These are phyloP conservation scores for Thalassiosira gravida DNA, from an alignment of 352 stramenopile species.

Conservation along the genomic window DNA sequence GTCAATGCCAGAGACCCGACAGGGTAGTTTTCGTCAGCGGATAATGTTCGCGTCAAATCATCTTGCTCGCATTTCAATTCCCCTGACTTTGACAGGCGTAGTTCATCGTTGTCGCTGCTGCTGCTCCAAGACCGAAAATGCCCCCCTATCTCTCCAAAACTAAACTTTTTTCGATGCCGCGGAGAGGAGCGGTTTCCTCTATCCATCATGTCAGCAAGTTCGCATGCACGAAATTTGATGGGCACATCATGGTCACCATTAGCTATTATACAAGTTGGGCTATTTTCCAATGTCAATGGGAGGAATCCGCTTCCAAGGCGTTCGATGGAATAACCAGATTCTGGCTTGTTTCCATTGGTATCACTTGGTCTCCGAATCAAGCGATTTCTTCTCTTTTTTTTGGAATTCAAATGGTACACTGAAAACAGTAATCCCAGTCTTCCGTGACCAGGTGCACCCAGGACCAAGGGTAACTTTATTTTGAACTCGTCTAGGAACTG, in stretches of 20 bases:
- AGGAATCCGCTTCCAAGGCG: constrained; percentile 77
- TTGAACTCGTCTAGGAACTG: constrained; percentile 84
- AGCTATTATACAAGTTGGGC: constrained; percentile 62
- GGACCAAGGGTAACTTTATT: constrained; percentile 72
- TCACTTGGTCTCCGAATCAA: constrained; percentile 25
- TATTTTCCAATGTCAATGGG: constrained; percentile 57
- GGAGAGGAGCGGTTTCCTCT: neutral
- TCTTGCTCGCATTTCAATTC: constrained; percentile 26
- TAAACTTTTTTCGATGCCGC: constrained; percentile 21
- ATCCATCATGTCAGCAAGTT: constrained; percentile 11
- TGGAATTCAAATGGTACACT: constrained; percentile 70
- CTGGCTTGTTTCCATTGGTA: constrained; percentile 16
- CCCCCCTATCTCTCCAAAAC: constrained; percentile 26
- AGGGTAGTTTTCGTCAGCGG: constrained; percentile 34
- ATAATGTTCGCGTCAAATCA: constrained; percentile 1
- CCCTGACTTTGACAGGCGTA: constrained; percentile 21
- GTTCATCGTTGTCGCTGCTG: constrained; percentile 11
- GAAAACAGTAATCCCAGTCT: constrained; percentile 73
- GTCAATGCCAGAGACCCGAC: constrained; percentile 39
- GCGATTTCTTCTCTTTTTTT: constrained; percentile 43
- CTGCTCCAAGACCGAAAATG: constrained; percentile 28
- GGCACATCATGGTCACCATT: constrained; percentile 81
- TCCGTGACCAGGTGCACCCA: constrained; percentile 30
- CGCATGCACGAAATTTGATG: constrained; percentile 62
- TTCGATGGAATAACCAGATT: constrained; percentile 52